These are phyloP conservation scores for Nannizziopsis barbatae DNA, from an alignment of 2,329 filamentous ascomycete genomes.

Conservation along the genomic window DNA sequence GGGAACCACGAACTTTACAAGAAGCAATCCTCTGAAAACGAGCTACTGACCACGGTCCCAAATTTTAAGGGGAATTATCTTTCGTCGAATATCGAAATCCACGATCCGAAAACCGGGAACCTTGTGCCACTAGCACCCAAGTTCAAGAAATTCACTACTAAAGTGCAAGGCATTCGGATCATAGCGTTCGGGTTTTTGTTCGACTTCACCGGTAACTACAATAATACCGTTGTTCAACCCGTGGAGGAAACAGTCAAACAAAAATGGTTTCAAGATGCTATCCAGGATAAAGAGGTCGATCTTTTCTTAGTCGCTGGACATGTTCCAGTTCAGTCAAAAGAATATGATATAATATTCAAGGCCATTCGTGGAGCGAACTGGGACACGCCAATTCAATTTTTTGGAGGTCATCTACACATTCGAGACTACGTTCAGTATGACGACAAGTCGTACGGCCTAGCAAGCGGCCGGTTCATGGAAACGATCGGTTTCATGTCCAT, in stretches of 20 bases:
- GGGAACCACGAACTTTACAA: slow-evolving; percentile 96
- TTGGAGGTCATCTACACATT: slow-evolving; percentile 83
- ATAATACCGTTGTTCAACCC: slow-evolving; percentile 74
- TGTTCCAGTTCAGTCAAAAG: slow-evolving; percentile 67
- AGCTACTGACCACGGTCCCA: slow-evolving; percentile 69
- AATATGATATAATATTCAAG: slow-evolving; percentile 66
- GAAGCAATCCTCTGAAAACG: slow-evolving; percentile 61
- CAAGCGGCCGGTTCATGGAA: slow-evolving; percentile 86
- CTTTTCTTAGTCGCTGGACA: slow-evolving; percentile 80
- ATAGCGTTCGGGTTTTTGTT: slow-evolving; percentile 91
- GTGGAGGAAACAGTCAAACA: slow-evolving; percentile 73
- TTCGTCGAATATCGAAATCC: slow-evolving; percentile 85
- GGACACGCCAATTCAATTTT: slow-evolving; percentile 79
- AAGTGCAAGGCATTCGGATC: slow-evolving; percentile 72
- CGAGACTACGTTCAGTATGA: slow-evolving; percentile 76
- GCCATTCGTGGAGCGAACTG: slow-evolving; percentile 66
- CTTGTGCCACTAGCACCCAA: slow-evolving; percentile 65
- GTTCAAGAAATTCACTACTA: slow-evolving; percentile 82
- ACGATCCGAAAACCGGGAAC: slow-evolving; percentile 59
- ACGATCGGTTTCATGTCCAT: slow-evolving; percentile 91
- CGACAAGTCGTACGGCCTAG: slow-evolving; percentile 62
- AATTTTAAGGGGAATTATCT: slow-evolving; percentile 72
- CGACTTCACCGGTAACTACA: slow-evolving; percentile 79
- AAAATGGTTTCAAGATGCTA: slow-evolving; percentile 77
- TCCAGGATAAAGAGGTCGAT: slow-evolving; percentile 67